Conservation (phyloP, 805 yeast species). For the Candida yuanshanica region DNA sequence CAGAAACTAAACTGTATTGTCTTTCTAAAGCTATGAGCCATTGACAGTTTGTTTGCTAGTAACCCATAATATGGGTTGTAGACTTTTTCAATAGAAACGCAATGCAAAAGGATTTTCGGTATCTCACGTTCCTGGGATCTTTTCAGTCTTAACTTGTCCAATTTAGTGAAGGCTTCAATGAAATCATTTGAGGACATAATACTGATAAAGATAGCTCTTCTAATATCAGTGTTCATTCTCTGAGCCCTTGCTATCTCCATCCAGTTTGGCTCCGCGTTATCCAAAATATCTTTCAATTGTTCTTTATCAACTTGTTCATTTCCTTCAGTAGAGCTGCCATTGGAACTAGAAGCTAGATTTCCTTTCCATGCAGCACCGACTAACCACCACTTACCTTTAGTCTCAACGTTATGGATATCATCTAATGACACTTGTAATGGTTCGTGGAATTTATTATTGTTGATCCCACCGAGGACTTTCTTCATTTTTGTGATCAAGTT, state of each 20-base stretch:
- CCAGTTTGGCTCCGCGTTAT: conserved; percentile 64
- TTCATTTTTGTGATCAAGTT: conserved; percentile 53
- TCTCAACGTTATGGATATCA: conserved; percentile 72
- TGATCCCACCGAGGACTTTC: conserved; percentile 54
- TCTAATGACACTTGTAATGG: conserved; percentile 79
- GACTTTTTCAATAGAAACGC: conserved; percentile 74
- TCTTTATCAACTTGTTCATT: conserved; percentile 18
- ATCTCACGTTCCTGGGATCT: conserved; percentile 81
- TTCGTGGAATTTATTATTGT: conserved; percentile 46
- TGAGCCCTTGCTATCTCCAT: conserved; percentile 76
- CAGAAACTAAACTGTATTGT: conserved; percentile 85
- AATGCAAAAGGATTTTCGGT: conserved; percentile 78
- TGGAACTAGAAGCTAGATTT: conserved; percentile 23
- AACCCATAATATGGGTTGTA: conserved; percentile 89
- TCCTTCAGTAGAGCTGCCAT: conserved; percentile 7
- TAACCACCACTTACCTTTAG: conserved; percentile 97
- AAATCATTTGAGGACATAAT: conserved; percentile 94
- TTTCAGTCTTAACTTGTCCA: conserved; percentile 75
- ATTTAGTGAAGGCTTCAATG: conserved; percentile 75
- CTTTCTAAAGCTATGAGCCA: conserved; percentile 67
- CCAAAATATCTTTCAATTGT: conserved; percentile 15
- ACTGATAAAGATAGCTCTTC: conserved; percentile 90
- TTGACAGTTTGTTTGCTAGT: conserved; percentile 72
- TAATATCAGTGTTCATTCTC: conserved; percentile 91
- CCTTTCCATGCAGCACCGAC: conserved; percentile 99